phyloP scores from a whole-genome alignment of 352 stramenopile species.

The Thalassiosira mediterranea region DNA sequence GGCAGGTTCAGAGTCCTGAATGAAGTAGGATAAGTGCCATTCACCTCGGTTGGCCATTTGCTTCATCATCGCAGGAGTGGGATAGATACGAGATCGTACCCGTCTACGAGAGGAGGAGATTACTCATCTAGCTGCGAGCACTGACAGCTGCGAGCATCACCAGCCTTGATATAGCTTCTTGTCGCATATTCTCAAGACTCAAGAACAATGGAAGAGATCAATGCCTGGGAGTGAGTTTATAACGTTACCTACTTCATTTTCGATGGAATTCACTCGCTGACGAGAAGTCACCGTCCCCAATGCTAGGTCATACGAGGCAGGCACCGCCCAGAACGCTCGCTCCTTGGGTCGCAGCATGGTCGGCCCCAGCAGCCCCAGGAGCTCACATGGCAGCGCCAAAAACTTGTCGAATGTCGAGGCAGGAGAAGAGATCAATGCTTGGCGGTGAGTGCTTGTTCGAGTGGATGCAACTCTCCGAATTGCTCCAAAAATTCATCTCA shows the following conservation, averaged over 20 bases:
- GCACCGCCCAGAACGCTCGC: slow-evolving; percentile 4
- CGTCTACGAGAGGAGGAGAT: background rate
- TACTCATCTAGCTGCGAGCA: too few species aligned
- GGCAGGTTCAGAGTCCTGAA: too few species aligned
- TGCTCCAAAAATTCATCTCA: background rate
- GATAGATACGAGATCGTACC: background rate
- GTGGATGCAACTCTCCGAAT: background rate
- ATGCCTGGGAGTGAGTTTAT: slow-evolving; percentile 9
- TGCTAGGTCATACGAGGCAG: slow-evolving; percentile 4
- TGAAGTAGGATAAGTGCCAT: too few species aligned
- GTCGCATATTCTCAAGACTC: too few species aligned
- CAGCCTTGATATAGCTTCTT: slow-evolving; percentile 6
- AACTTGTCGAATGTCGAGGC: background rate
- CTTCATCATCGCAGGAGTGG: too few species aligned
- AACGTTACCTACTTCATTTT: background rate
- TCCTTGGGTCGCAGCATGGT: background rate
- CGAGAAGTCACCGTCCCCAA: background rate
- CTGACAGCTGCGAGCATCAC: slow-evolving; percentile 6
- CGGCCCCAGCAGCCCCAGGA: background rate
- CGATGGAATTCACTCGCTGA: background rate
- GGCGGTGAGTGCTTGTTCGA: background rate
- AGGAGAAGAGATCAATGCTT: slow-evolving; percentile 13
- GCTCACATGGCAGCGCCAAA: background rate
- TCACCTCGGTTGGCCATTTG: too few species aligned
- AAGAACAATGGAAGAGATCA: slow-evolving; percentile 19